Percentiles rank a stretch among this genome's conserved stretches.
These are phyloP conservation scores for Pythium monospermum DNA, from an alignment of 352 stramenopile genomes.

Conservation along the genomic window DNA sequence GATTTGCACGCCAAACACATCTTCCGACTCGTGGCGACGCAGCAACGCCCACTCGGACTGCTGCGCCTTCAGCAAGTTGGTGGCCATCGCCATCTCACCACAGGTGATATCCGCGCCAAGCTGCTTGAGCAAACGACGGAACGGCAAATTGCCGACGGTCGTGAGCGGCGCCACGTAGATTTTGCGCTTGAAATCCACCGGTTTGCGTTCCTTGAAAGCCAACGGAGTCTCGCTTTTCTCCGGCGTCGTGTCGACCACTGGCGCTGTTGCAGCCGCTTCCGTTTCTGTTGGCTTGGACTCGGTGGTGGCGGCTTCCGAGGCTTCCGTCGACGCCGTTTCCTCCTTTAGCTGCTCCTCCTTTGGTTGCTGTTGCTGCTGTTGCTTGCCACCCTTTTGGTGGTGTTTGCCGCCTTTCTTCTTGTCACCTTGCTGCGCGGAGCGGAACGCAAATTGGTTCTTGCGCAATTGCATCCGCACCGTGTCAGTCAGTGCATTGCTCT, in stretches of 20 bases:
- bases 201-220: conserved; percentile 63
- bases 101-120: conserved; percentile 99
- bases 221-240: conserved; percentile 26
- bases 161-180: conserved; percentile 99
- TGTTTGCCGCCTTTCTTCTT: no score
- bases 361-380: conserved; percentile 29
- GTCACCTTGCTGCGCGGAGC: conserved; percentile 66
- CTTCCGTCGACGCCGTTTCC: not conserved
- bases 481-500: conserved; percentile 86
- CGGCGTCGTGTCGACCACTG: not conserved
- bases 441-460: conserved; percentile 93
- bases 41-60: conserved; percentile 97
- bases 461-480: conserved; percentile 78
- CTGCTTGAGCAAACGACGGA: conserved; percentile 96
- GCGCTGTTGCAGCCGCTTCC: not conserved
- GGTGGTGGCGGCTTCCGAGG: not conserved
- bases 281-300: conserved; percentile 2
- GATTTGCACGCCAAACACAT: conserved; percentile 98
- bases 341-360: conserved; percentile 19
- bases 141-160: conserved; percentile 99
- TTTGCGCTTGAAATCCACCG: conserved; percentile 96
- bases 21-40: conserved; percentile 94
- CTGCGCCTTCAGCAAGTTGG: conserved; percentile 93
- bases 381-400: conserved; percentile 43
- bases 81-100: conserved; percentile 97